Conservation (phyloP, 768 basidiomycete genomes). For the Leccinum arenicola region DNA sequence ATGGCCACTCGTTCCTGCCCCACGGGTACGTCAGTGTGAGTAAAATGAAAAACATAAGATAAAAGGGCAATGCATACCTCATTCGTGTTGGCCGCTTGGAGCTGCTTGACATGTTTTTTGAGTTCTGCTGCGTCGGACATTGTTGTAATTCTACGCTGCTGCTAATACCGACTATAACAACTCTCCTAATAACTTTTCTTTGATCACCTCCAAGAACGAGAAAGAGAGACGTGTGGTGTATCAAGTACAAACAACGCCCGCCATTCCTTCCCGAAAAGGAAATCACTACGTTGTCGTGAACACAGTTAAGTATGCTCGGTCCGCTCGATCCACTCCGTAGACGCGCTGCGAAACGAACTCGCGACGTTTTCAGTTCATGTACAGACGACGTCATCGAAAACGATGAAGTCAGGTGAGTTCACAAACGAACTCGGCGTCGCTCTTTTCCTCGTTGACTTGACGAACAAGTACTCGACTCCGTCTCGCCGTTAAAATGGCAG, state of each 20-base stretch:
- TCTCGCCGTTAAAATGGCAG: constrained; percentile 79
- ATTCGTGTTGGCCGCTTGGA: constrained; percentile 58
- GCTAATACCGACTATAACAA: constrained; percentile 16
- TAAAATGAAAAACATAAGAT: neutral
- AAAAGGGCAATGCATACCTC: constrained; percentile 44
- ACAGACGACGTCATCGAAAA: constrained; percentile 58
- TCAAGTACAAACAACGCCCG: too few species aligned
- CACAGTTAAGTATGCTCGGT: constrained; percentile 23
- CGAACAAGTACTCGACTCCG: constrained; percentile 55
- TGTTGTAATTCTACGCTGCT: constrained; percentile 18
- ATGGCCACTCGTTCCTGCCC: constrained; percentile 59
- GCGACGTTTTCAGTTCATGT: constrained; percentile 64
- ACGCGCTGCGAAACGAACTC: constrained; percentile 66
- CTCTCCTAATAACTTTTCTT: neutral
- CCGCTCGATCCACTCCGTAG: constrained; percentile 59
- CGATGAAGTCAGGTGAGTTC: constrained; percentile 60
- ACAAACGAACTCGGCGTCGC: neutral
- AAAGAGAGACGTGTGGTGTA: too few species aligned
- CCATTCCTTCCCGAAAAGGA: constrained; percentile 8
- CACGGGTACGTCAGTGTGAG: neutral
- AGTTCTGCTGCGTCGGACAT: constrained; percentile 53
- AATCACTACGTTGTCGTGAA: neutral
- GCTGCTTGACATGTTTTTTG: constrained; percentile 77
- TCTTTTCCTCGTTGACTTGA: neutral
- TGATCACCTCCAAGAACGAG: neutral